phyloP scores from a whole-genome alignment of 225 moss, liverwort and hornwort species.

The Sphagnum contortum region DNA sequence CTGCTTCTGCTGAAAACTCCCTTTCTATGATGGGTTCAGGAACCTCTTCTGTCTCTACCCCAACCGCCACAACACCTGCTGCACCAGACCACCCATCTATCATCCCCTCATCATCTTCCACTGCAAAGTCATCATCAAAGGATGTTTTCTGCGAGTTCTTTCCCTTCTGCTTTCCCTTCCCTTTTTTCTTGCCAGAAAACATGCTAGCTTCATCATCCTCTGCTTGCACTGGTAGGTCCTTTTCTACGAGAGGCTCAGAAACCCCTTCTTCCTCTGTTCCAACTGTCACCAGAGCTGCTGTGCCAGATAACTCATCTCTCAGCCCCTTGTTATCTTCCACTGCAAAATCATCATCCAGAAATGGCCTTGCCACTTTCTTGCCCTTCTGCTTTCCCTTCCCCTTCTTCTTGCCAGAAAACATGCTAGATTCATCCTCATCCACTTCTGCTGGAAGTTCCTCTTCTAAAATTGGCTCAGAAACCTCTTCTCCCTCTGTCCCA shows the following conservation, averaged over 20 bases:
- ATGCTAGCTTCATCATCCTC: constrained; percentile 19
- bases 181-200: constrained; percentile 51
- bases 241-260: background rate
- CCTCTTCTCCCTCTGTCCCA: constrained; percentile 6
- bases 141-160: background rate
- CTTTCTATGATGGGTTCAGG: background rate
- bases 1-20: constrained; percentile 11
- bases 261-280: constrained; percentile 5
- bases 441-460: constrained; percentile 1
- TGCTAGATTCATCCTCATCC: too few species aligned
- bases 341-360: constrained; percentile 9
- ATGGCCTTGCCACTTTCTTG: constrained; percentile 4
- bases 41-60: constrained; percentile 5
- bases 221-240: constrained; percentile 1
- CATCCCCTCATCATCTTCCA: background rate
- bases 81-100: too few species aligned
- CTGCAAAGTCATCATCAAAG: background rate
- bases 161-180: constrained; percentile 28
- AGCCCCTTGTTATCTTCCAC: constrained; percentile 5
- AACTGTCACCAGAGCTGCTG: constrained; percentile 3
- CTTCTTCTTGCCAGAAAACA: background rate
- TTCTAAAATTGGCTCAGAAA: constrained; percentile 1
- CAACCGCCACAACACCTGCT: constrained; percentile 1
- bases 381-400: background rate
- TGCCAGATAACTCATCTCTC: constrained; percentile 19